Conservation (phyloP, 257 asterid genomes). For the Nicotiana attenuata region DNA sequence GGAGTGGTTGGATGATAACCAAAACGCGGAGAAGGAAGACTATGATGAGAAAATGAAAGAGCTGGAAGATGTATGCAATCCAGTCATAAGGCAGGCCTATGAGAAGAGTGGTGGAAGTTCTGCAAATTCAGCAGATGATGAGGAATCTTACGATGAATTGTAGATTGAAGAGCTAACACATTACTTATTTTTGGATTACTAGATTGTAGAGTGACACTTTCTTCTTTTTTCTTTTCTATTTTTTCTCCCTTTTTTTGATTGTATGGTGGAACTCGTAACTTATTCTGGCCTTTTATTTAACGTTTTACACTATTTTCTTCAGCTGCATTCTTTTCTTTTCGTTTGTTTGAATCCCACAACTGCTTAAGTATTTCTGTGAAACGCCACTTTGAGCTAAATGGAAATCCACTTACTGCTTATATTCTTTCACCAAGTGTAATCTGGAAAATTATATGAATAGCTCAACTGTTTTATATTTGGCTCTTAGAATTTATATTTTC, state of each 20-base stretch:
- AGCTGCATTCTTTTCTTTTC: neutral
- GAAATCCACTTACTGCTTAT: neutral
- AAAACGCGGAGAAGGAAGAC: conserved; percentile 13
- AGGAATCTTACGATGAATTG: conserved; percentile 17
- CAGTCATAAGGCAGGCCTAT: conserved; percentile 13
- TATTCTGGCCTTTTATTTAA: neutral
- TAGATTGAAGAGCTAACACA: neutral
- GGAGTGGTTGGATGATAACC: conserved; percentile 24
- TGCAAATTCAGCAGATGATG: conserved; percentile 6
- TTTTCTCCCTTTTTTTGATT: neutral
- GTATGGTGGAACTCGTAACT: neutral
- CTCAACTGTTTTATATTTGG: neutral
- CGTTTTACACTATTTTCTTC: neutral
- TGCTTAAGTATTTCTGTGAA: neutral
- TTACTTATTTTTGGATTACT: neutral
- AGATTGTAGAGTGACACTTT: neutral
- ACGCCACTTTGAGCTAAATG: neutral
- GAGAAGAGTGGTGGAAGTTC: conserved; percentile 11
- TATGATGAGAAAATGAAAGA: conserved; percentile 25
- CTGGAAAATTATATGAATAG: neutral
- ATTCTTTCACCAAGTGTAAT: neutral
- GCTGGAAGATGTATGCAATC: conserved; percentile 24
- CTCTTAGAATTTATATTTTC: neutral
- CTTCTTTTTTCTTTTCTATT: neutral
- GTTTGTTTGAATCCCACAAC: neutral